phyloP scores from a whole-genome alignment of 2,329 filamentous ascomycete species.

The Colletotrichum filicis region DNA sequence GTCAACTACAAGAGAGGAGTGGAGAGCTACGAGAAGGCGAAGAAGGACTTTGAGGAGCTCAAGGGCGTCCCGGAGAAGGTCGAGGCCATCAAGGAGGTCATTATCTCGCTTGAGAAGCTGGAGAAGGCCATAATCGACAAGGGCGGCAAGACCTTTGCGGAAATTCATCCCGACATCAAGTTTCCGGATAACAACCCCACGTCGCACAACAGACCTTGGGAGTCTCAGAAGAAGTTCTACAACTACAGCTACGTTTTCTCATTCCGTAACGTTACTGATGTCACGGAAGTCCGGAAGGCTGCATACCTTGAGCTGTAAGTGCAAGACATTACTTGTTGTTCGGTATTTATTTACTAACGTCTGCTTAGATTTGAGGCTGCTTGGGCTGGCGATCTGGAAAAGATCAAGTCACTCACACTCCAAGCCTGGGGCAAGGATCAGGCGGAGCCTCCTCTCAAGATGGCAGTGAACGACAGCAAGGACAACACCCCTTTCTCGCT shows the following conservation, averaged over 20 bases:
- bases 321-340: neutral
- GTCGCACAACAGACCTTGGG: conserved; percentile 8
- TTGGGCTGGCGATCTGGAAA: conserved; percentile 75
- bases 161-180: conserved; percentile 68
- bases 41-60: conserved; percentile 32
- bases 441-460: conserved; percentile 69
- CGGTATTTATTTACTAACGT: conserved; percentile 37
- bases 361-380: conserved; percentile 73
- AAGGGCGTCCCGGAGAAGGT: conserved; percentile 61
- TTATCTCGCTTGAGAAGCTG: conserved; percentile 64
- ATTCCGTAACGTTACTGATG: conserved; percentile 65
- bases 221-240: conserved; percentile 39
- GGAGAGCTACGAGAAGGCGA: conserved; percentile 41
- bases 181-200: conserved; percentile 29
- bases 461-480: conserved; percentile 66
- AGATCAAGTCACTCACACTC: conserved; percentile 73
- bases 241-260: conserved; percentile 61
- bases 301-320: conserved; percentile 74
- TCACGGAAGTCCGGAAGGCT: conserved; percentile 62
- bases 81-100: conserved; percentile 61
- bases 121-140: conserved; percentile 64
- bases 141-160: conserved; percentile 73
- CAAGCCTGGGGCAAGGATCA: conserved; percentile 65
- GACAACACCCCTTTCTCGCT: conserved; percentile 73
- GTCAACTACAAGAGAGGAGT: conserved; percentile 48